Percentiles rank a stretch among this genome's conserved stretches.
These are phyloP conservation scores for Melanogaster broomeanus DNA, from an alignment of 768 basidiomycete genomes.

Conservation along the genomic window DNA sequence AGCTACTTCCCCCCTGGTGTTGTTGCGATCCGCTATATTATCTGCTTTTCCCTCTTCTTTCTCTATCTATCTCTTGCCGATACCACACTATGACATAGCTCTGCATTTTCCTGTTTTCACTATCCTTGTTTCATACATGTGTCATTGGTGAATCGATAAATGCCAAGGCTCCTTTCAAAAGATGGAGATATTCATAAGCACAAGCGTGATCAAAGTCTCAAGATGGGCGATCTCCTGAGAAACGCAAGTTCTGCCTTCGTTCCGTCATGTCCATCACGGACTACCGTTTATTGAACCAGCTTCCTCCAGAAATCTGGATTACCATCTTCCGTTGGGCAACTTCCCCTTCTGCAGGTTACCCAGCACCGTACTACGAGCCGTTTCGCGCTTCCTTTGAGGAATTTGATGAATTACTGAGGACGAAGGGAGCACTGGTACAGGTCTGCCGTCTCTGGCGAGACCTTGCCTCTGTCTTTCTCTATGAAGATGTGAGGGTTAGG, in stretches of 20 bases:
- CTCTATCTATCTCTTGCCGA: constrained; percentile 29
- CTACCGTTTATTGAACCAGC: constrained; percentile 6
- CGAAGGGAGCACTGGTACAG: constrained; percentile 44
- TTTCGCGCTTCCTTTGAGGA: constrained; percentile 41
- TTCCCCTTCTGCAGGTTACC: constrained; percentile 24
- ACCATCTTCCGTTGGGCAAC: constrained; percentile 50
- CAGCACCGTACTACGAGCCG: constrained; percentile 42
- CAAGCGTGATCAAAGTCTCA: no score
- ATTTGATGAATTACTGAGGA: constrained; percentile 33
- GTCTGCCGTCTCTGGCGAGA: constrained; percentile 62
- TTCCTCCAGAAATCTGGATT: constrained; percentile 60
- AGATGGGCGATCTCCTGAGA: no score
- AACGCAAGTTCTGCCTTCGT: no score
- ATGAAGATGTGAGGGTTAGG: constrained; percentile 52
- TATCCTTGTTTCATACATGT: constrained; percentile 5
- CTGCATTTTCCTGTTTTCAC: constrained; percentile 17
- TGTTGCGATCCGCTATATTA: constrained; percentile 33
- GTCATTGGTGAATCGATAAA: not conserved
- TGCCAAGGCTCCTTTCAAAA: constrained; percentile 4
- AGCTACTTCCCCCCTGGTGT: constrained; percentile 18
- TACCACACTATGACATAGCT: constrained; percentile 27
- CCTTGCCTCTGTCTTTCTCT: constrained; percentile 48
- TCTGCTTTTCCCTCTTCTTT: constrained; percentile 23
- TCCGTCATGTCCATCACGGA: not conserved
- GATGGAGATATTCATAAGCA: not conserved